Conservation (phyloP, 805 yeast species). For the Saturnispora serradocipensis region DNA sequence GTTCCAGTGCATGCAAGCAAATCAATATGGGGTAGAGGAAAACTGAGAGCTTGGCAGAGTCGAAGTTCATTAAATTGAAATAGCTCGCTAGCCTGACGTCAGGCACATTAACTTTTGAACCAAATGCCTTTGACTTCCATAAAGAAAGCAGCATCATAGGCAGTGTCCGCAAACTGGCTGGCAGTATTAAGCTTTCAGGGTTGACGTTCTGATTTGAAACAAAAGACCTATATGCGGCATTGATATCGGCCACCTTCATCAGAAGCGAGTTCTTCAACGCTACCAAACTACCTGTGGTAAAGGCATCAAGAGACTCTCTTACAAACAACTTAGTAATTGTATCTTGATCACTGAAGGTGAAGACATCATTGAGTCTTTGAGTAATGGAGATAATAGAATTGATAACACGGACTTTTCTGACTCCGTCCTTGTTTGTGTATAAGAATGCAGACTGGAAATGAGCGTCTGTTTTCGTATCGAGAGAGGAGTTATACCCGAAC, state of each 20-base stretch:
- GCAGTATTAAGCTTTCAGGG: conserved; percentile 65
- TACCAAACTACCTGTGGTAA: conserved; percentile 31
- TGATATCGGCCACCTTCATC: conserved; percentile 42
- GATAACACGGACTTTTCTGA: conserved; percentile 76
- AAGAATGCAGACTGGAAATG: conserved; percentile 87
- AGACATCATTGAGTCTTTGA: conserved; percentile 61
- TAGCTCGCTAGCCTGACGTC: conserved; percentile 58
- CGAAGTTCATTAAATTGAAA: conserved; percentile 41
- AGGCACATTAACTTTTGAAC: conserved; percentile 40
- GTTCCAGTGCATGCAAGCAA: conserved; percentile 57
- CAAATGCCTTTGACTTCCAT: conserved; percentile 56
- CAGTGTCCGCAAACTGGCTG: conserved; percentile 67
- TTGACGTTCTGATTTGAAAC: conserved; percentile 36
- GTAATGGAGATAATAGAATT: conserved; percentile 78
- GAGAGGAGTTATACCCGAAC: conserved; percentile 66
- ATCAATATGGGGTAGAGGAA: conserved; percentile 75
- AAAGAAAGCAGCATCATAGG: conserved; percentile 61
- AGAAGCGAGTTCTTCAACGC: conserved; percentile 26
- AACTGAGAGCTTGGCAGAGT: conserved; percentile 47
- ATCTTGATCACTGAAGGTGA: conserved; percentile 74
- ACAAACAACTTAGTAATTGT: conserved; percentile 45
- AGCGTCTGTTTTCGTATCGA: conserved; percentile 63
- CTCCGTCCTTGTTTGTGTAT: conserved; percentile 71
- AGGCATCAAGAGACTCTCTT: conserved; percentile 36
- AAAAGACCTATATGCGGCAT: conserved; percentile 46